phyloP scores from a whole-genome alignment of 2,329 filamentous ascomycete species.

The Penicillium sp. region DNA sequence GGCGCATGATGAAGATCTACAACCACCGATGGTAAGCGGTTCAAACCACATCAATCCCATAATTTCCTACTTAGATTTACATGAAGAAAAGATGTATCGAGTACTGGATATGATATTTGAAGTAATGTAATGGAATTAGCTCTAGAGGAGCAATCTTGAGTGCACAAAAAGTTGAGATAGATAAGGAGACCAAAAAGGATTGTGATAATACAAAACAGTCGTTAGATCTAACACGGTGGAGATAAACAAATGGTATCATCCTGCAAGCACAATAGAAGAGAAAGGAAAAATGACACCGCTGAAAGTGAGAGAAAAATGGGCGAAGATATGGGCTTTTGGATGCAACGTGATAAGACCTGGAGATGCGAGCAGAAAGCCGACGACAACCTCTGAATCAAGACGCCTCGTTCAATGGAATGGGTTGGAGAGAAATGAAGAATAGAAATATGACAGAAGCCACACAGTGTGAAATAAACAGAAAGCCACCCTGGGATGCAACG shows the following conservation, averaged over 20 bases:
- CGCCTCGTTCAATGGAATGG: constrained; percentile 17
- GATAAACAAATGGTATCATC: constrained; percentile 39
- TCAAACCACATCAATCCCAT: not conserved
- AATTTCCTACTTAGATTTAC: not conserved
- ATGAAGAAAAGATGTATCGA: not conserved
- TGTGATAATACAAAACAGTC: constrained; percentile 23
- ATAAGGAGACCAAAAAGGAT: constrained; percentile 11
- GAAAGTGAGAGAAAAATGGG: constrained; percentile 23
- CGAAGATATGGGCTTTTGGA: constrained; percentile 18
- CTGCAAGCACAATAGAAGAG: constrained; percentile 29
- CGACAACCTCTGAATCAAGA: constrained; percentile 23
- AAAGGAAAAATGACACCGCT: constrained; percentile 19
- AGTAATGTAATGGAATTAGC: not conserved
- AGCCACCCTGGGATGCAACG: constrained; percentile 31
- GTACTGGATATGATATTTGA: not conserved
- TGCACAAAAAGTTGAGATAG: constrained; percentile 6
- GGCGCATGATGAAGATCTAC: not conserved
- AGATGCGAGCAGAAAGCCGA: constrained; percentile 19
- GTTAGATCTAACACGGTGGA: constrained; percentile 22
- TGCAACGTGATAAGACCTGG: constrained; percentile 24
- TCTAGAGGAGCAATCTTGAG: constrained; percentile 4
- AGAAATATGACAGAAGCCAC: constrained; percentile 8
- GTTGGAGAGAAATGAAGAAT: constrained; percentile 8
- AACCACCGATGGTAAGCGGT: not conserved
- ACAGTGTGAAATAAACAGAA: constrained; percentile 3